Conservation (phyloP, 2,329 filamentous ascomycete genomes). For the Botrytis tulipae region DNA sequence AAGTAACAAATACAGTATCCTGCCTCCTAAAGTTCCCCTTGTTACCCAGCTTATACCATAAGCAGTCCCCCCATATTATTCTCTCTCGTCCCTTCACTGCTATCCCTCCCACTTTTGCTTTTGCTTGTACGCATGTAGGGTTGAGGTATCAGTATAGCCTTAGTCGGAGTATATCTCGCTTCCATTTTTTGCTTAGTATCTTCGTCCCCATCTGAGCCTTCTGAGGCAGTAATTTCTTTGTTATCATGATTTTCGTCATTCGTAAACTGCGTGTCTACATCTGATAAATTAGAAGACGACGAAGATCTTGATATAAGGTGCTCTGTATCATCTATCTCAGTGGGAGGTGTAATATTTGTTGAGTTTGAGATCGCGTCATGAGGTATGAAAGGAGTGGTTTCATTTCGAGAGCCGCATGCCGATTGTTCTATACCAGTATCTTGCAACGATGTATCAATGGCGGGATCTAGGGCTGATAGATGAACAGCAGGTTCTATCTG, state of each 20-base stretch:
- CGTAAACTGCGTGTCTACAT: not conserved
- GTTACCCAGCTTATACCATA: not conserved
- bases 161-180: not conserved
- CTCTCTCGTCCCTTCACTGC: not conserved
- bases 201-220: constrained; percentile 2
- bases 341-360: not conserved
- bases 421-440: not conserved
- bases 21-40: not conserved
- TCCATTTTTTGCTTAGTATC: not conserved
- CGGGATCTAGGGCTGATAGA: not conserved
- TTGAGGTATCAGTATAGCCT: constrained; percentile 1
- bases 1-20: not conserved
- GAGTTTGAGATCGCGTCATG: not conserved
- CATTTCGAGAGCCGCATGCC: not conserved
- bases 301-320: not conserved
- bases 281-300: not conserved
- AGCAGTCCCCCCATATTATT: not conserved
- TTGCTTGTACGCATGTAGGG: not conserved
- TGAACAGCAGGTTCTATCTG: constrained; percentile 51
- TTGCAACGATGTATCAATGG: not conserved
- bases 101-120: constrained; percentile 3
- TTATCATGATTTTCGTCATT: not conserved
- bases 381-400: not conserved
- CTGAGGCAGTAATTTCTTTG: not conserved
- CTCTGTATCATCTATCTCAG: not conserved